These are phyloP conservation scores for Colletotrichum sidae DNA, from an alignment of 2,329 filamentous ascomycete genomes.

Conservation along the genomic window DNA sequence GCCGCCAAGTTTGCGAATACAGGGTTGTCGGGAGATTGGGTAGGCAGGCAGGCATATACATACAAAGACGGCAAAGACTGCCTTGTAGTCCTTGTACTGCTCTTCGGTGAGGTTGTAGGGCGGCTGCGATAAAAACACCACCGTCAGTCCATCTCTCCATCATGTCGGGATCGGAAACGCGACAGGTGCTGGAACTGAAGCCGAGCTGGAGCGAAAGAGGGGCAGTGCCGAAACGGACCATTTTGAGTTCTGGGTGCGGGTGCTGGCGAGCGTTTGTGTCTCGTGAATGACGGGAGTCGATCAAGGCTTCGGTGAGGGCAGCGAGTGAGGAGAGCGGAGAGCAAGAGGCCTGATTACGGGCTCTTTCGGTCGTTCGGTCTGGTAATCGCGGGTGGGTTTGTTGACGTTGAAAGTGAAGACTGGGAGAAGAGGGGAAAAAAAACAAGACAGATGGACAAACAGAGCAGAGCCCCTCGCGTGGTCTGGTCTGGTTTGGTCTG, in stretches of 20 bases:
- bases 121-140: constrained; percentile 20
- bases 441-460: constrained; percentile 7
- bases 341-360: background rate
- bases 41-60: constrained; percentile 7
- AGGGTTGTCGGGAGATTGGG: constrained; percentile 4
- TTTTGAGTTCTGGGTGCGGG: constrained; percentile 26
- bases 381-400: constrained; percentile 16
- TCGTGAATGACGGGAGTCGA: constrained; percentile 1
- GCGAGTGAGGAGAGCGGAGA: background rate
- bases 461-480: constrained; percentile 25
- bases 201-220: constrained; percentile 1
- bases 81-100: constrained; percentile 37
- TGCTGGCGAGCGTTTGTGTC: background rate
- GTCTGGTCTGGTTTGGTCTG: background rate
- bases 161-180: background rate
- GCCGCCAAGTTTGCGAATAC: constrained; percentile 3
- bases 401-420: constrained; percentile 7
- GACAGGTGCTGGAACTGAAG: constrained; percentile 12
- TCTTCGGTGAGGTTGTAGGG: constrained; percentile 37
- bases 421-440: constrained; percentile 23
- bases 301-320: background rate
- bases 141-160: constrained; percentile 6
- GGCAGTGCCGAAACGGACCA: constrained; percentile 31
- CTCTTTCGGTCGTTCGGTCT: constrained; percentile 5
- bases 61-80: constrained; percentile 39